Evolutionary conservation across 2,329 filamentous ascomycete genomes (phyloP), one percentile per base, ranked within the genome.

Genomic region (Ceratocystis lukuohia): DNA sequence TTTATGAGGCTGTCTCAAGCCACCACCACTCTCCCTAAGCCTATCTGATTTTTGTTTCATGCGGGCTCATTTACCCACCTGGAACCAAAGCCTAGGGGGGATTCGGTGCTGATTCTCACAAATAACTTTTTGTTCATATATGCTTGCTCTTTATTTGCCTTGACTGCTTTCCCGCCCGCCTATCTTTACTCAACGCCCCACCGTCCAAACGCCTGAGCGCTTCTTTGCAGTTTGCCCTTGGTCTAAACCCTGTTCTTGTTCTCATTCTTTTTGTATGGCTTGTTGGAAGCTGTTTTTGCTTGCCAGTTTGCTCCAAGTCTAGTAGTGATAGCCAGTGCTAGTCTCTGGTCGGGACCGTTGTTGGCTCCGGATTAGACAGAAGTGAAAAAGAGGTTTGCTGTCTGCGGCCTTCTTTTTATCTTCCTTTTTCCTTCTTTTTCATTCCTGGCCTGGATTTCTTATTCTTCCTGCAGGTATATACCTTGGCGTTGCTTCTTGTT

Each of bases 351-450:
- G 25, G 48, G 48, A 8, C 25, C 20, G 48, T 25, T 53, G 37
- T 15, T 64, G 45, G 22, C 17, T 53, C 44, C 28, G 45, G 44
- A 44, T 25, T 22, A 30, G 45, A 64, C 62, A 17, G 20, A 22
- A n/a, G 37, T 41, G 10, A 41, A 41, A 12, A 12, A 41, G 37
- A 41, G 37, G 37, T 12, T 41, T 41, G 37, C 44, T 37, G 44
- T 15, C 28, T 44, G 15, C 62, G 20, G 59, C 37, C 28, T 61
- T 53, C 44, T 62, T 62, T 50, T 33, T 62, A n/a, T 41, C n/a
- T 61, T 56, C 30, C 37, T 41, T 53, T 59, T 45, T 44, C 63
- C 15, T 33, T 59, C 28, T 59, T 65, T 65, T 28, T 65, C 30
- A 41, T 44, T 57, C 50, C 22, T 59, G 33, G 28, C 22, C 28